These are phyloP conservation scores for Malassezia sp. DNA, from an alignment of 1,284 basidiomycete species.

Conservation along the genomic window DNA sequence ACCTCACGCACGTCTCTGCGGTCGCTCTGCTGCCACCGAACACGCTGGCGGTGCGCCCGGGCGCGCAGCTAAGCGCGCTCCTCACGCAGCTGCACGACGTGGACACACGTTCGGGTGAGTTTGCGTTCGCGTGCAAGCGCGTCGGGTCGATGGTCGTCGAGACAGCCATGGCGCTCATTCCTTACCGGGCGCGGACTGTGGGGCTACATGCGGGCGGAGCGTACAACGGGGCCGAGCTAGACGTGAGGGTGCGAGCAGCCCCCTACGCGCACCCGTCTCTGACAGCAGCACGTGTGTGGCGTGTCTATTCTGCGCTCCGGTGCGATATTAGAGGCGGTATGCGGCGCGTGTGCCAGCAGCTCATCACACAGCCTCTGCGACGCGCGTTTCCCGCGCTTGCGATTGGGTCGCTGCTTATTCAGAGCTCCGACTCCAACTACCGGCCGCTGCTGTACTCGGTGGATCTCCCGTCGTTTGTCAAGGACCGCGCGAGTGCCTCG, in stretches of 20 bases:
- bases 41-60: constrained; percentile 63
- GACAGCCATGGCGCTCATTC: constrained; percentile 67
- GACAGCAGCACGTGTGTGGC: constrained; percentile 45
- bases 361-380: constrained; percentile 60
- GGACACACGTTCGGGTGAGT: constrained; percentile 58
- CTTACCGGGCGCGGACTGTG: constrained; percentile 58
- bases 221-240: constrained; percentile 57
- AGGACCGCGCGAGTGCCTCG: constrained; percentile 47
- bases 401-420: constrained; percentile 74
- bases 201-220: constrained; percentile 56
- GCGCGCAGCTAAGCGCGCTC: constrained; percentile 58
- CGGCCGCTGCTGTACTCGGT: constrained; percentile 78
- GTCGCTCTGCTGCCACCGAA: constrained; percentile 48
- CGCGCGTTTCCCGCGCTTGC: constrained; percentile 76
- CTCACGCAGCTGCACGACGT: constrained; percentile 70
- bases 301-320: constrained; percentile 6
- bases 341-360: no score
- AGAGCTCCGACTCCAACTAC: constrained; percentile 69
- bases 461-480: constrained; percentile 56
- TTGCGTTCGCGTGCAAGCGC: constrained; percentile 76
- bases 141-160: constrained; percentile 75
- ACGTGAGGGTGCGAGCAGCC: constrained; percentile 51
- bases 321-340: constrained; percentile 51
- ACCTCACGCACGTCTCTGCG: neutral
- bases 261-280: no score